Evolutionary conservation across 805 yeast species (phyloP).

Genomic region (Wickerhamiella kurtzmanii): DNA sequence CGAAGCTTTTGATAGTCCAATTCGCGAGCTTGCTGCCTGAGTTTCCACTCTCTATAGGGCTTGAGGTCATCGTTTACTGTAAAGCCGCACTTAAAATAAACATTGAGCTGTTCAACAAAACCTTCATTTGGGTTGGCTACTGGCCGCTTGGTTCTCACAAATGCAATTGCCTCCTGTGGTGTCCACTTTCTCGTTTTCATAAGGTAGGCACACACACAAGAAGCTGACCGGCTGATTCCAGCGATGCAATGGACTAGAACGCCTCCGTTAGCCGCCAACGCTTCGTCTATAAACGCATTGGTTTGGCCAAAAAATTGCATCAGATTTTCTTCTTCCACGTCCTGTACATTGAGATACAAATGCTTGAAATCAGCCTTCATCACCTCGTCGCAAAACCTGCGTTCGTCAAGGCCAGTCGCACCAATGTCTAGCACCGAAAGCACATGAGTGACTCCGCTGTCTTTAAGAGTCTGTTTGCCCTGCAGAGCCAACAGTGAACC

Average conservation of each 20-base stretch:
- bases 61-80: constrained; percentile 21
- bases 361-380: constrained; percentile 7
- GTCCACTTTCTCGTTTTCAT: constrained; percentile 57
- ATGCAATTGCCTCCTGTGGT: constrained; percentile 53
- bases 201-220: constrained; percentile 75
- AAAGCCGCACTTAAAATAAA: constrained; percentile 39
- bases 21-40: constrained; percentile 22
- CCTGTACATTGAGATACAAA: constrained; percentile 45
- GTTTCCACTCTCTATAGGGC: constrained; percentile 31
- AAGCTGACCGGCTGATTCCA: constrained; percentile 82
- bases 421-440: constrained; percentile 44
- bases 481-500: constrained; percentile 60
- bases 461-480: constrained; percentile 37
- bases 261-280: constrained; percentile 25
- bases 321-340: constrained; percentile 53
- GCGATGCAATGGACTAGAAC: constrained; percentile 51
- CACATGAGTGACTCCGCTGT: constrained; percentile 53
- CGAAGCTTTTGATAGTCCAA: constrained; percentile 15
- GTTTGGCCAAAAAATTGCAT: constrained; percentile 47
- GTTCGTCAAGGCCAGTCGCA: constrained; percentile 6
- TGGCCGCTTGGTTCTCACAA: constrained; percentile 52
- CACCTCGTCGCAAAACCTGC: constrained; percentile 5
- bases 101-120: constrained; percentile 55
- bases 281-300: constrained; percentile 52
- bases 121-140: constrained; percentile 58